phyloP scores from a whole-genome alignment of 2,329 filamentous ascomycete genomes.

The Colletotrichum gigasporum region DNA sequence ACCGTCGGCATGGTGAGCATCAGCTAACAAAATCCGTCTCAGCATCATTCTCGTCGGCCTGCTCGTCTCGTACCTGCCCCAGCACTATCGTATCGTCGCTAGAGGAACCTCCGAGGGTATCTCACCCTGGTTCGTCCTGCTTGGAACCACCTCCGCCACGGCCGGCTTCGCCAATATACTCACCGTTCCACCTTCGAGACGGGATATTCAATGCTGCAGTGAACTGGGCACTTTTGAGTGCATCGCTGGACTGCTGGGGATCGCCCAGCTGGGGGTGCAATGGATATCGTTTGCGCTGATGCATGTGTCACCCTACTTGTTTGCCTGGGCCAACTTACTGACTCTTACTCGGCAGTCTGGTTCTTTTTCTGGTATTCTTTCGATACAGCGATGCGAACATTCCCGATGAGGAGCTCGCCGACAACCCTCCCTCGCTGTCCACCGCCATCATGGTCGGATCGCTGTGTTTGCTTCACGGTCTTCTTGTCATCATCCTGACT shows the following conservation, averaged over 20 bases:
- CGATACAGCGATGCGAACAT: conserved; percentile 68
- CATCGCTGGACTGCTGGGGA: conserved; percentile 84
- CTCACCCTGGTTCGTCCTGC: conserved; percentile 91
- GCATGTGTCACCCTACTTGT: conserved; percentile 60
- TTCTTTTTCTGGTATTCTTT: conserved; percentile 96
- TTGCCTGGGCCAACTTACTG: neutral
- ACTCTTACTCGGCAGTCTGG: conserved; percentile 65
- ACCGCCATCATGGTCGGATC: conserved; percentile 81
- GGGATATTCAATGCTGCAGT: conserved; percentile 87
- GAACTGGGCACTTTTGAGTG: conserved; percentile 85
- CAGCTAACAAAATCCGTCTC: conserved; percentile 33
- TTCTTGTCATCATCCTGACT: conserved; percentile 75
- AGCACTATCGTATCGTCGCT: conserved; percentile 90
- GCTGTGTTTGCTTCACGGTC: conserved; percentile 77
- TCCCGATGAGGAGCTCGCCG: conserved; percentile 58
- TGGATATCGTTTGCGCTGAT: conserved; percentile 93
- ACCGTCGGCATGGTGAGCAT: neutral
- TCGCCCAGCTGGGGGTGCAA: conserved; percentile 90
- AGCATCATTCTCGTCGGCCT: conserved; percentile 86
- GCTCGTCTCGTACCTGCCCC: conserved; percentile 91
- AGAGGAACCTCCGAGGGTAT: conserved; percentile 91
- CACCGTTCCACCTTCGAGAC: conserved; percentile 81
- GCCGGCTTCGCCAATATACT: conserved; percentile 93
- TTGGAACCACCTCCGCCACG: conserved; percentile 91
- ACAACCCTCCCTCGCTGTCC: conserved; percentile 73